Evolutionary conservation across 306 rosid species (phyloP).

Genomic region (Cucumis sativus): Cucumber_9930_V3 NC_026655.2:32329001-32329500

Average conservation of each 20-base stretch:
- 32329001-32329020: no score
- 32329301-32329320: background rate
- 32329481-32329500: background rate
- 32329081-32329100: background rate
- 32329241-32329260: background rate
- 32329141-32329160: no score
- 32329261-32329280: background rate
- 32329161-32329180: no score
- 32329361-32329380: background rate
- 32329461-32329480: background rate
- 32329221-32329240: background rate
- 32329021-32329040: no score
- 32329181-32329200: background rate
- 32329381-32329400: background rate
- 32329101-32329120: no score
- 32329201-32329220: background rate
- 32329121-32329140: conserved; percentile 25
- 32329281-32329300: background rate
- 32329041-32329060: background rate
- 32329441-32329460: background rate
- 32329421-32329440: background rate
- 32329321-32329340: background rate
- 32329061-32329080: conserved; percentile 24
- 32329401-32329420: background rate
- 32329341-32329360: background rate